These are phyloP conservation scores for Purshia tridentata DNA, from an alignment of 306 rosid species.

Conservation along the genomic window DNA sequence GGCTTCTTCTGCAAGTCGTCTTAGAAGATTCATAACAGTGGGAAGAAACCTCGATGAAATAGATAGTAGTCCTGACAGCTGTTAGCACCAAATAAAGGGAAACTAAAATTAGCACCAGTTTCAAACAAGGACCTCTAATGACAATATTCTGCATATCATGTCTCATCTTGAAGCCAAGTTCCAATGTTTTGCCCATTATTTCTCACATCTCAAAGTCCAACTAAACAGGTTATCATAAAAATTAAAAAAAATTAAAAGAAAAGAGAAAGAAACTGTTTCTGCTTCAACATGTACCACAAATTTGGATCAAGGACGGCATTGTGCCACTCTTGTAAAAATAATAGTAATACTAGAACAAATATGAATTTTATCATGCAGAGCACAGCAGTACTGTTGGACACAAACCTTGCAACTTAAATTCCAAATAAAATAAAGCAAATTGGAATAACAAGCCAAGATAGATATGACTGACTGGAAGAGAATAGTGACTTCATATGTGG, in stretches of 20 bases:
- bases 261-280: background rate
- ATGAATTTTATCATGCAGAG: background rate
- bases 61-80: slow-evolving; percentile 74
- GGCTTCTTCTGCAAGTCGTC: slow-evolving; percentile 75
- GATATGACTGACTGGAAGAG: background rate
- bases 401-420: background rate
- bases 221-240: background rate
- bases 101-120: slow-evolving; percentile 12
- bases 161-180: background rate
- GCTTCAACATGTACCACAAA: background rate
- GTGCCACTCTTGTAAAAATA: background rate
- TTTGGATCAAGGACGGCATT: background rate
- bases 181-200: background rate
- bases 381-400: background rate
- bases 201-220: no score
- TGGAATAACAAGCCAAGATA: background rate
- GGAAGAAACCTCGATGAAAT: slow-evolving; percentile 72
- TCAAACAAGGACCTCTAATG: background rate
- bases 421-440: background rate
- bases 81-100: slow-evolving; percentile 27
- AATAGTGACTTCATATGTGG: background rate
- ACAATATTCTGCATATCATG: background rate
- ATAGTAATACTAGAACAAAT: background rate
- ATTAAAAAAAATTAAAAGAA: background rate
- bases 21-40: slow-evolving; percentile 71